Evolutionary conservation across 768 basidiomycete species (phyloP).

Genomic region (Trametes cinnabarina): DNA sequence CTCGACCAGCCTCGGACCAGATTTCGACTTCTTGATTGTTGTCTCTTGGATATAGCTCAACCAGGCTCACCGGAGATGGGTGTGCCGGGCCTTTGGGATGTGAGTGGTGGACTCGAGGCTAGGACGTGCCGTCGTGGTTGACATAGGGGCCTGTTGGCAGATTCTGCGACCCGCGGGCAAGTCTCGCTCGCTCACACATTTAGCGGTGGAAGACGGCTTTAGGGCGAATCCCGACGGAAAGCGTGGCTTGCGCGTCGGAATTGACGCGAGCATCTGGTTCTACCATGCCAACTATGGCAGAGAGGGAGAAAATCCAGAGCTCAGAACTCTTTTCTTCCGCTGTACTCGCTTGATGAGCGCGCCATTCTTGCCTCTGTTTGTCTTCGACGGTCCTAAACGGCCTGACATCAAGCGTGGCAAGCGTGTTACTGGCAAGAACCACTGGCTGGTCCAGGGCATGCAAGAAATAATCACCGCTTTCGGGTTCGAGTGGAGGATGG

Average conservation of each 20-base stretch:
- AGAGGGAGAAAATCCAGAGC: conserved; percentile 85
- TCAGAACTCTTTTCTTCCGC: conserved; percentile 82
- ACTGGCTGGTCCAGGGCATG: conserved; percentile 73
- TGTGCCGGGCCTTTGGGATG: conserved; percentile 29
- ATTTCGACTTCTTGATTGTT: neutral
- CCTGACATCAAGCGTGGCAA: conserved; percentile 81
- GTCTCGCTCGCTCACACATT: conserved; percentile 70
- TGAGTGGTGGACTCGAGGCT: neutral
- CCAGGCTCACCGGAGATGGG: conserved; percentile 20
- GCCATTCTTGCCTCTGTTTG: conserved; percentile 85
- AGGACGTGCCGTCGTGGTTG: neutral
- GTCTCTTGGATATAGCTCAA: neutral
- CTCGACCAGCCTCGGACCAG: too few species aligned
- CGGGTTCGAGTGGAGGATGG: conserved; percentile 75
- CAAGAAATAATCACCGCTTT: conserved; percentile 76
- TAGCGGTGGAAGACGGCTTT: conserved; percentile 76
- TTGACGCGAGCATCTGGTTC: conserved; percentile 84
- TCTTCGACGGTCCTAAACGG: conserved; percentile 87
- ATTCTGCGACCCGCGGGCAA: conserved; percentile 70
- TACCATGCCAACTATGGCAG: conserved; percentile 72
- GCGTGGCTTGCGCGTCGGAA: conserved; percentile 79
- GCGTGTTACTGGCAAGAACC: conserved; percentile 56
- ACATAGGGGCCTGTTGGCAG: conserved; percentile 33
- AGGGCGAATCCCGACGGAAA: conserved; percentile 58
- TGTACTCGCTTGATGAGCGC: conserved; percentile 74